These are phyloP conservation scores for Lactarius quietus DNA, from an alignment of 768 basidiomycete genomes.

Conservation along the genomic window DNA sequence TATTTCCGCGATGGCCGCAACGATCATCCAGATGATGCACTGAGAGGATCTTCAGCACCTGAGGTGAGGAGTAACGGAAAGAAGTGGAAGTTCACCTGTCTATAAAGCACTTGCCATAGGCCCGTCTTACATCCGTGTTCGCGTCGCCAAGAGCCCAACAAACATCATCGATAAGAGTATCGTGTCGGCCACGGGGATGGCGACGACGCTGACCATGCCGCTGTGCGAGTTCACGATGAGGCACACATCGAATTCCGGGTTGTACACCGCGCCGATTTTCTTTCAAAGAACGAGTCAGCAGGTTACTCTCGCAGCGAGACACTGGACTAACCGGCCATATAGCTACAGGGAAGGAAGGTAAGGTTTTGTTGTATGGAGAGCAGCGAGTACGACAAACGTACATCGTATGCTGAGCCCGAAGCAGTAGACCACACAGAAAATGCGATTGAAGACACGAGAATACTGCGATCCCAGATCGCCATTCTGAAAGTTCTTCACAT, in stretches of 20 bases:
- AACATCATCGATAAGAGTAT: neutral
- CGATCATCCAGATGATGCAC: constrained; percentile 6
- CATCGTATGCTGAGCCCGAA: neutral
- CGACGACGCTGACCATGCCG: neutral
- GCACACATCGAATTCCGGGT: neutral
- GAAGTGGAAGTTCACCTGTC: neutral
- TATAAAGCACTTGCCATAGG: neutral
- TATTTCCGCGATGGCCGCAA: neutral
- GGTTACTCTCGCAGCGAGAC: neutral
- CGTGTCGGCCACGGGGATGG: neutral
- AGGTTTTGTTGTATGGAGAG: neutral
- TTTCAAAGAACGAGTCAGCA: neutral
- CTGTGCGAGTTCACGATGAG: neutral
- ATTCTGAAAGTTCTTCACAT: neutral
- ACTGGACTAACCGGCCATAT: neutral
- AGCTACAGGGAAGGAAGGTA: neutral
- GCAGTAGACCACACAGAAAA: neutral
- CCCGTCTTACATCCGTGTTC: neutral
- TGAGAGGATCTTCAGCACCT: neutral
- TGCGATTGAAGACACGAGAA: neutral
- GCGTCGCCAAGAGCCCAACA: neutral
- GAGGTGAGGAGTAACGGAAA: neutral
- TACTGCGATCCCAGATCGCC: neutral
- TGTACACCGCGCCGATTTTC: neutral
- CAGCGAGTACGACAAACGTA: neutral